These are phyloP conservation scores for Sisymbrium irio DNA, from an alignment of 345 rosid genomes.

Conservation along the genomic window DNA sequence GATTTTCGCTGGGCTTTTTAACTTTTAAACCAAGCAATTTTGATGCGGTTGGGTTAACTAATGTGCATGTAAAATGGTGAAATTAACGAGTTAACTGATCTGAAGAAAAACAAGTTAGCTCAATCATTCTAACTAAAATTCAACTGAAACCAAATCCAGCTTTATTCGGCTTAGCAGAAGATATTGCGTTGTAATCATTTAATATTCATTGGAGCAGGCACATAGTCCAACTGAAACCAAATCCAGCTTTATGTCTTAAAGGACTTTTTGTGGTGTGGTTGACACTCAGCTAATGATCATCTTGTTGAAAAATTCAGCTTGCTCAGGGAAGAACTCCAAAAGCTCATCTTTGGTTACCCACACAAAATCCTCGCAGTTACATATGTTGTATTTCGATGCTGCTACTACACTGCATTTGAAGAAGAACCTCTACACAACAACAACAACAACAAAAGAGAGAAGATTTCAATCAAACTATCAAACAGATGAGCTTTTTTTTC, in stretches of 20 bases:
- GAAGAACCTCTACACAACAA: constrained; percentile 67
- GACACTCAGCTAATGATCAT: constrained; percentile 75
- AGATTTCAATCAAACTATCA: background rate
- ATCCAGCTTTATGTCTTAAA: too few species aligned
- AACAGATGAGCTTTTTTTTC: background rate
- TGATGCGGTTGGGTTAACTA: background rate
- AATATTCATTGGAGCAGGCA: too few species aligned
- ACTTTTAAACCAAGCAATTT: background rate
- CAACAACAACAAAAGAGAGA: background rate
- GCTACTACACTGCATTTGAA: constrained; percentile 92
- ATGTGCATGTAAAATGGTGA: too few species aligned
- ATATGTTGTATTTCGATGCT: constrained; percentile 56
- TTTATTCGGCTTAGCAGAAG: too few species aligned
- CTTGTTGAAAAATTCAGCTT: constrained; percentile 68
- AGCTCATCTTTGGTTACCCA: constrained; percentile 97
- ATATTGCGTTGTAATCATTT: too few species aligned
- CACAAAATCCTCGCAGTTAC: constrained; percentile 69
- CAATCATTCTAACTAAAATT: too few species aligned
- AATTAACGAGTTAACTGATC: too few species aligned
- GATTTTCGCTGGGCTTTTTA: background rate
- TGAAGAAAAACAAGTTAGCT: too few species aligned
- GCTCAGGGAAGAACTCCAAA: constrained; percentile 77
- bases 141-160: too few species aligned
- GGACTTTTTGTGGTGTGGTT: background rate
- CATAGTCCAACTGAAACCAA: too few species aligned